Base-by-base conservation (phyloP, 805 yeast genomes). In the Nakazawaea laoshanensis region DNA sequence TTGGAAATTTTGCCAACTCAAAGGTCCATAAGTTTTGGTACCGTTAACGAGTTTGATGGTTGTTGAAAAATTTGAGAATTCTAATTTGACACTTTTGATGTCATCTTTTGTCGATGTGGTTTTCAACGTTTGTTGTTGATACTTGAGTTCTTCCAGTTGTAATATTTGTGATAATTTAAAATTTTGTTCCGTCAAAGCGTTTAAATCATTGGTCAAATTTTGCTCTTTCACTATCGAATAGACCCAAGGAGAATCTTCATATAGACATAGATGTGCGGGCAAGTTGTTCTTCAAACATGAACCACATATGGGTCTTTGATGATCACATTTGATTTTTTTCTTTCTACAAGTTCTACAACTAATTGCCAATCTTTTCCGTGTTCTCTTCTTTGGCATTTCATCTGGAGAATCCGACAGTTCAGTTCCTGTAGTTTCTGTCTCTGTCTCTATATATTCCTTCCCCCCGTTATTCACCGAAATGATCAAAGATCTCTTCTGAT, bases 241-340 rank as follows among this genome's bases (percentile, higher is more conserved):
- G 4, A 31, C 37, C 45, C 44, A 40, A 10, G 44, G 46, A n/a
- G 41, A 39, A 9, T 35, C 41, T 10, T 36, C 42, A 32, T 52
- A 53, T 4, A 44, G 39, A 36, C 57, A 53, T 2, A 46, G 34
- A 13, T 46, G 48, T 7, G 38, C 36, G 4, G 44, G 41, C 7
- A 39, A 33, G 13, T 42, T 38, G 32, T 48, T 47, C 16, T 37
- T 39, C 2, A 35, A 6, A 40, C 65, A 59, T 3, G 57, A 45
- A 0, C 56, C 53, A 39, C 65, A 59, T 11, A 37, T 39, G 7
- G 63, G 65, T 43, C 50, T 48, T 7, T 28, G 33, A 17, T 59
- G 42, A 36, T 58, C 62, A 42, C 65, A 59, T 37, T 48, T 49
- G 26, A 52, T 50, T 37, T 53, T 54, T 33, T 53, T 38, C 30